These are phyloP conservation scores for Amphirosellinia nigrospora DNA, from an alignment of 495 filamentous ascomycete species.

Conservation along the genomic window DNA sequence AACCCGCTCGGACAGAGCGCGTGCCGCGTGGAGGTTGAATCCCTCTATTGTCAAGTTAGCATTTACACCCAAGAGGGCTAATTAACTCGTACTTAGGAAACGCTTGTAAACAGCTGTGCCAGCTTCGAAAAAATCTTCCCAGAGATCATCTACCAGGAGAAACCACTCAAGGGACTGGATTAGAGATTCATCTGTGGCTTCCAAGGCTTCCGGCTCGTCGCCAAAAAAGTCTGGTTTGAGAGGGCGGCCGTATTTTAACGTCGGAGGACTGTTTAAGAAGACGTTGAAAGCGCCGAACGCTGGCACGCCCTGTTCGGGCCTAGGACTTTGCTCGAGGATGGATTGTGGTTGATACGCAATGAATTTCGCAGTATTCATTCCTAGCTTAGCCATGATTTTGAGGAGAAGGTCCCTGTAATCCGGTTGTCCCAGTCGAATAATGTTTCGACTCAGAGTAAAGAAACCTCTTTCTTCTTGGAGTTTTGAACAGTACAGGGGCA, in stretches of 20 bases:
- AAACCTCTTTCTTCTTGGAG: conserved; percentile 59
- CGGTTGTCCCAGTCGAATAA: conserved; percentile 58
- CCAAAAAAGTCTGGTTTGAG: conserved; percentile 71
- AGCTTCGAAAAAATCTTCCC: conserved; percentile 70
- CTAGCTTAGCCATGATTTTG: conserved; percentile 64
- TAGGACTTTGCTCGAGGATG: conserved; percentile 52
- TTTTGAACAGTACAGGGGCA: conserved; percentile 86
- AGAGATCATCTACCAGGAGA: conserved; percentile 70
- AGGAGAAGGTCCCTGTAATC: conserved; percentile 62
- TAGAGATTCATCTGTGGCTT: conserved; percentile 67
- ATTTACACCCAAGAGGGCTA: conserved; percentile 13
- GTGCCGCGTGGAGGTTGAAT: conserved; percentile 68
- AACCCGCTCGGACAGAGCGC: conserved; percentile 61
- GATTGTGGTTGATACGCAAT: conserved; percentile 60
- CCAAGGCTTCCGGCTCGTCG: conserved; percentile 57
- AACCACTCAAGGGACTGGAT: conserved; percentile 89
- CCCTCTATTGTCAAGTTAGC: conserved; percentile 47
- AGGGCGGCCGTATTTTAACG: conserved; percentile 53
- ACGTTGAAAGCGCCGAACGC: conserved; percentile 54
- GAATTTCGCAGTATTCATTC: conserved; percentile 56
- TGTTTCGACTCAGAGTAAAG: conserved; percentile 60
- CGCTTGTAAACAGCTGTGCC: conserved; percentile 73
- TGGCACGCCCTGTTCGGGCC: conserved; percentile 31
- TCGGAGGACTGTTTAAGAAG: conserved; percentile 51
- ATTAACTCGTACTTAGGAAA: conserved; percentile 66